A percentile compares a stretch with the other conserved stretches of the same genome.
These are phyloP conservation scores for Globisporangium uncinulatum DNA, from an alignment of 352 stramenopile species.

Conservation along the genomic window DNA sequence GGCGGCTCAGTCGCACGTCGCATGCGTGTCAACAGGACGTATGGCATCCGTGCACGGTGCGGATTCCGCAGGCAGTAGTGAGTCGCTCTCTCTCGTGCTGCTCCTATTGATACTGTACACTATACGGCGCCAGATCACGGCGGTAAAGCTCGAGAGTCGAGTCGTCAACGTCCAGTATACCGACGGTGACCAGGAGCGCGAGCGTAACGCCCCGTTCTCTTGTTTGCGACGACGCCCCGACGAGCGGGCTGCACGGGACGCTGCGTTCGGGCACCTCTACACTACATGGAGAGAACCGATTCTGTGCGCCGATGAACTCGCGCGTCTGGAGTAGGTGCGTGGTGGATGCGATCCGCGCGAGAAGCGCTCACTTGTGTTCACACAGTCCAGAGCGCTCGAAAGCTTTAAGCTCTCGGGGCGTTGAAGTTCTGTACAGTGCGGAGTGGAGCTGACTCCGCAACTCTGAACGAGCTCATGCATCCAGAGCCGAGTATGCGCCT, in stretches of 20 bases:
- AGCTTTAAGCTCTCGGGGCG: too few species aligned
- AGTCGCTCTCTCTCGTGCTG: not conserved
- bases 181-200: slow-evolving; percentile 37
- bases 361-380: too few species aligned
- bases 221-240: slow-evolving; percentile 34
- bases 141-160: slow-evolving; percentile 17
- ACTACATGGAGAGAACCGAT: slow-evolving; percentile 29
- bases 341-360: not conserved
- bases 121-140: slow-evolving; percentile 13
- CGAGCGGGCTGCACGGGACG: slow-evolving; percentile 13
- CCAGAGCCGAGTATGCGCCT: too few species aligned
- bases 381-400: too few species aligned
- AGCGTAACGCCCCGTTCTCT: slow-evolving; percentile 30
- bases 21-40: slow-evolving; percentile 23
- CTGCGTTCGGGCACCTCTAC: slow-evolving; percentile 27
- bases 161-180: slow-evolving; percentile 39
- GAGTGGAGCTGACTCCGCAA: too few species aligned
- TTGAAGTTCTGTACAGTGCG: too few species aligned
- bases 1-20: slow-evolving; percentile 28
- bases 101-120: not conserved
- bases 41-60: slow-evolving; percentile 4
- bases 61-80: not conserved
- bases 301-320: slow-evolving; percentile 24
- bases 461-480: too few species aligned
- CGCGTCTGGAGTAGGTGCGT: slow-evolving; percentile 31